phyloP scores from a whole-genome alignment of 768 basidiomycete genomes.

The Russula emetica region DNA sequence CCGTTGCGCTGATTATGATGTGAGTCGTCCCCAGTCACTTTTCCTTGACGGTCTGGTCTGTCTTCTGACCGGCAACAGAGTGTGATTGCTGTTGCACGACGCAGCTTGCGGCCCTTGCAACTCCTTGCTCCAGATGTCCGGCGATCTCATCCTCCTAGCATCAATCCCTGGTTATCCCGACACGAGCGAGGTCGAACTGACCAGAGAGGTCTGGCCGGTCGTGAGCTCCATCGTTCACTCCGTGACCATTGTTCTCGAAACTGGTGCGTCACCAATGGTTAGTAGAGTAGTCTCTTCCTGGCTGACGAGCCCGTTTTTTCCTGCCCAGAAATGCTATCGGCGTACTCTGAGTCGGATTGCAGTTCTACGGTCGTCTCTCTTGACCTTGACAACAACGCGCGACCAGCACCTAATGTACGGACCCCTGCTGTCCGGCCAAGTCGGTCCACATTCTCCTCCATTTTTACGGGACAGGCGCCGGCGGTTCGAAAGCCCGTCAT shows the following conservation, averaged over 20 bases:
- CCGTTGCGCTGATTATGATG: neutral
- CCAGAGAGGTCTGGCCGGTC: too few species aligned
- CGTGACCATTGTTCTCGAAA: constrained; percentile 8
- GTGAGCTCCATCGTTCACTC: neutral
- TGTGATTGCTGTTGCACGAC: constrained; percentile 3
- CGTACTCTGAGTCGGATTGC: neutral
- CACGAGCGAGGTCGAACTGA: too few species aligned
- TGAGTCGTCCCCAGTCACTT: too few species aligned
- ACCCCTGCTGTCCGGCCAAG: too few species aligned
- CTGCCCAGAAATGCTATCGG: neutral
- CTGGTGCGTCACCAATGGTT: neutral
- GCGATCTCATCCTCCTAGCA: neutral
- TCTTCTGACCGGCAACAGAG: neutral
- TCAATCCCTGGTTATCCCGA: neutral
- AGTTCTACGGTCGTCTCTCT: neutral
- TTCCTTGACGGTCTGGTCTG: too few species aligned
- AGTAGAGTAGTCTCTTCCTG: too few species aligned
- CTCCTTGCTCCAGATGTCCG: neutral
- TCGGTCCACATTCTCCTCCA: too few species aligned
- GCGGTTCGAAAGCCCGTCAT: too few species aligned
- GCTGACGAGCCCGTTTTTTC: neutral
- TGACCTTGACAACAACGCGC: neutral
- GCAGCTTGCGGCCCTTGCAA: constrained; percentile 1
- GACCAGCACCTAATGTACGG: too few species aligned
- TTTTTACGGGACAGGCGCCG: too few species aligned